Base-by-base conservation (phyloP, 129 eudicot species). In the Helianthus annuus region DNA sequence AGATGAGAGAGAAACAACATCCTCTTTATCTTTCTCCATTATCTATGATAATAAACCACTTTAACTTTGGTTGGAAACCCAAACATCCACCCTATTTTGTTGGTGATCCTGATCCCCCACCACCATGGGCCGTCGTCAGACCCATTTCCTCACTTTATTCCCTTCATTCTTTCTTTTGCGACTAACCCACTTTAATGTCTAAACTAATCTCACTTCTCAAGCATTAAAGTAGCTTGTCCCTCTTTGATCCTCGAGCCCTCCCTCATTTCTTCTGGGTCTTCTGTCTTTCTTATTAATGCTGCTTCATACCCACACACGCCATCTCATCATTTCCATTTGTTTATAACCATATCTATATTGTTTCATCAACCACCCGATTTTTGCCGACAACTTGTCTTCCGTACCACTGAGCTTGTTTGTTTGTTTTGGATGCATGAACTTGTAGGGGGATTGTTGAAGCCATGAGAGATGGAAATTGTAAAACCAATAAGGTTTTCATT, bases 401-500 rank as follows among this genome's bases (percentile, higher is more conserved):
- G 7, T 39, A 39, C 2, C 61, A 61, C 7, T 65, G 59, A 7
- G 36, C 48, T 62, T 10, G 22, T 19, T 19, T 19, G 2, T 10
- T 27, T 6, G 19, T 64, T 17, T 49, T 17, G 64, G 66, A 77
- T 86, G 88, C 82, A 89, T 89, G 96, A 84, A 77, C 77, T 59
- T 72, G 66, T 27, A 75, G 80, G n/a, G 16, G 64, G 82, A 27
- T 27, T 27, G 32, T 27, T 27, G 32, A 70, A 78, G 86, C 83
- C 82, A 94, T 94, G 98, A 84, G 82, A 82, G 98, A 93, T 89
- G 96, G 64, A 45, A 77, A 73, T 72, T 69, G 75, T 54, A 87
- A 85, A 90, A 89, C 81, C 86, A 89, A 88, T 88, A 92, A 89
- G 98, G 96, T 92, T 66, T 70, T 68, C 4, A 56, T 72, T 67